A percentile compares a stretch with the other conserved stretches of the same genome.
These are phyloP conservation scores for Abelmoschus esculentus DNA, from an alignment of 345 rosid genomes.

Conservation along the genomic window DNA sequence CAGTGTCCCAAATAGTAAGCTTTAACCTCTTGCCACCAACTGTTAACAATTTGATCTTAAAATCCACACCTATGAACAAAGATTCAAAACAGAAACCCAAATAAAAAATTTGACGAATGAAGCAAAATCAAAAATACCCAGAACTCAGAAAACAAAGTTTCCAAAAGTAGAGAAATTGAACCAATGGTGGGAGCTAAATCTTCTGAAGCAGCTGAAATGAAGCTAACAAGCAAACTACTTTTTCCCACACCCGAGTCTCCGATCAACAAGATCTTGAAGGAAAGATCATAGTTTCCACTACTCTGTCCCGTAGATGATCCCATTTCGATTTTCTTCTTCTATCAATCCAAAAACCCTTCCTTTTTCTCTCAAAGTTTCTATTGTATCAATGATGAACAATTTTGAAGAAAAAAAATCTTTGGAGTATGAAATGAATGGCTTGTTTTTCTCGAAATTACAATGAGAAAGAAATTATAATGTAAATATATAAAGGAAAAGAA, in stretches of 20 bases:
- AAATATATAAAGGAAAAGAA: slow-evolving; percentile 9
- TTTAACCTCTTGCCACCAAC: too few relatives aligned
- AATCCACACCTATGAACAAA: slow-evolving; percentile 67
- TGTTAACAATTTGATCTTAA: slow-evolving; percentile 77
- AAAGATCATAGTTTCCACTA: too few relatives aligned
- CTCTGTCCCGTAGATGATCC: too few relatives aligned
- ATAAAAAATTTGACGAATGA: neutral
- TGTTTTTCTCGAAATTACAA: slow-evolving; percentile 20
- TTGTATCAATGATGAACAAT: slow-evolving; percentile 26
- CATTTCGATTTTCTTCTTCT: too few relatives aligned
- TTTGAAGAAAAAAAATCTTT: neutral
- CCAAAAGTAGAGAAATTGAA: neutral
- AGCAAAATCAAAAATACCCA: neutral
- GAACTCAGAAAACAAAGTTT: neutral
- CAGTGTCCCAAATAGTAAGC: too few relatives aligned
- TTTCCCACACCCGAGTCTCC: too few relatives aligned
- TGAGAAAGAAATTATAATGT: slow-evolving; percentile 17
- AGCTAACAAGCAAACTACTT: too few relatives aligned
- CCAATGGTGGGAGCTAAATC: too few relatives aligned
- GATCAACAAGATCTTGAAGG: too few relatives aligned
- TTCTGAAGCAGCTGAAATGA: too few relatives aligned
- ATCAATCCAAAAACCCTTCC: slow-evolving; percentile 1
- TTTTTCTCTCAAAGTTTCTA: slow-evolving; percentile 6
- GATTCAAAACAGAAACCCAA: neutral
- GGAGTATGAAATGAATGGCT: slow-evolving; percentile 1